phyloP scores from a whole-genome alignment of 116 monocot genomes.

The Posidonia oceanica region DNA sequence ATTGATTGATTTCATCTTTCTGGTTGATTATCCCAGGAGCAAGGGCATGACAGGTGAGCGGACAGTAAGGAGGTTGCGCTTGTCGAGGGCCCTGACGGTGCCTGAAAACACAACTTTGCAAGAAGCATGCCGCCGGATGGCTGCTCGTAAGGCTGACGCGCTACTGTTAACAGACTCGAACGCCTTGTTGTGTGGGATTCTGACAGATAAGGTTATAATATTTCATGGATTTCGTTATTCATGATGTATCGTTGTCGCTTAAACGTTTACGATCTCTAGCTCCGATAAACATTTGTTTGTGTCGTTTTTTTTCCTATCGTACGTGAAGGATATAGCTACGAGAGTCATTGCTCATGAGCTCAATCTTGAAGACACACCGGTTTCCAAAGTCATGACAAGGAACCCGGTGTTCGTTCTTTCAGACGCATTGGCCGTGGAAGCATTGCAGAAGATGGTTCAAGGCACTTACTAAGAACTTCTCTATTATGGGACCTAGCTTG shows the following conservation, averaged over 20 bases:
- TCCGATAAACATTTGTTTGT: too few species aligned
- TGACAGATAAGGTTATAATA: conserved; percentile 69
- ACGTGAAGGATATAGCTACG: conserved; percentile 65
- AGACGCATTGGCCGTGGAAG: conserved; percentile 93
- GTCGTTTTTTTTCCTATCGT: not conserved
- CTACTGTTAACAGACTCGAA: conserved; percentile 78
- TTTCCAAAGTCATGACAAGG: conserved; percentile 86
- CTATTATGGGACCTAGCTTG: not conserved
- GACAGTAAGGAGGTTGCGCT: conserved; percentile 68
- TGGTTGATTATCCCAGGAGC: not conserved
- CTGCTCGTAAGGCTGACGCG: conserved; percentile 66
- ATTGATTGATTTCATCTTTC: too few species aligned
- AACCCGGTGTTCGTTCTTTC: conserved; percentile 94
- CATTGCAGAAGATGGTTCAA: conserved; percentile 98
- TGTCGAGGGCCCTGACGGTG: conserved; percentile 80
- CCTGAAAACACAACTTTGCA: conserved; percentile 61
- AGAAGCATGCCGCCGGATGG: conserved; percentile 85
- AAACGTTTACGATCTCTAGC: too few species aligned
- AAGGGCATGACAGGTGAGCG: conserved; percentile 47
- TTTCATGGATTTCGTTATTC: too few species aligned
- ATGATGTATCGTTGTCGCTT: too few species aligned
- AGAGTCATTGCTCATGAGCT: conserved; percentile 88
- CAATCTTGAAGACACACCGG: conserved; percentile 86
- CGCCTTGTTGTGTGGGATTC: conserved; percentile 82
- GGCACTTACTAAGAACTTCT: conserved; percentile 23